Base-by-base conservation (phyloP, 208 protist species). In the Endotrypanum monterogeii region DNA sequence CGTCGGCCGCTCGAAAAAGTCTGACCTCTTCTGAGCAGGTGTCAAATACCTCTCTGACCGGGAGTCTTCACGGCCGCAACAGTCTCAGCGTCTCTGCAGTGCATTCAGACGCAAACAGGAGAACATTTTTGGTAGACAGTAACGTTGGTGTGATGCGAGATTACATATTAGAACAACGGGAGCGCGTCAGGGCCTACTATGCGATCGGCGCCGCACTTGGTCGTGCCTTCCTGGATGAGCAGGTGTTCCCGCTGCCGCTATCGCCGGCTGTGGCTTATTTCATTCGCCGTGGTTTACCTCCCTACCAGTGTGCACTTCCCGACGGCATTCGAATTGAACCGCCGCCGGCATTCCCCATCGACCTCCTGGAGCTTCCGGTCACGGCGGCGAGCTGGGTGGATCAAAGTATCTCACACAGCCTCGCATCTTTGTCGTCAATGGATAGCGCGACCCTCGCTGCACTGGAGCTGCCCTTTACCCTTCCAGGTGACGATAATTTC, bases 391-490 rank as follows among this genome's bases (percentile, higher is more conserved):
- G 83, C 37, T 81, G 88, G 78, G 87, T 94, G 73, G 92, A 96
- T 73, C 25, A 66, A 20, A 79, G 76, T 14, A 63, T 94, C 14
- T 81, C 85, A 39, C 44, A 73, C 35, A 92, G 87, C 71, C 60
- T 96, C 7, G 78, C 46, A 5, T 70, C 85, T 8, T 70, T 96
- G 39, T 52, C 74, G 3, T 72, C 73, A 14, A 51, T 93, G 44
- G 85, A 85, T 58, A 73, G 46, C 6, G 70, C 72, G 3, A 85
- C 77, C 12, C 63, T 96, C 8, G 65, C 65, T 18, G 70, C 82
- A 16, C 79, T 96, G 8, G 82, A 94, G 16, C 60, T 96, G n/a
- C 89, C 83, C 52, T 97, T 97, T 73, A 96, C 92, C 16, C 65
- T 98, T 0, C 94, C 94, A 1, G 94, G 94, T 25, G 54, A 90